A percentile compares a stretch with the other conserved stretches of the same genome.
phyloP scores from a whole-genome alignment of 108 stramenopile genomes.

The Schizochytrium sp. region DNA sequence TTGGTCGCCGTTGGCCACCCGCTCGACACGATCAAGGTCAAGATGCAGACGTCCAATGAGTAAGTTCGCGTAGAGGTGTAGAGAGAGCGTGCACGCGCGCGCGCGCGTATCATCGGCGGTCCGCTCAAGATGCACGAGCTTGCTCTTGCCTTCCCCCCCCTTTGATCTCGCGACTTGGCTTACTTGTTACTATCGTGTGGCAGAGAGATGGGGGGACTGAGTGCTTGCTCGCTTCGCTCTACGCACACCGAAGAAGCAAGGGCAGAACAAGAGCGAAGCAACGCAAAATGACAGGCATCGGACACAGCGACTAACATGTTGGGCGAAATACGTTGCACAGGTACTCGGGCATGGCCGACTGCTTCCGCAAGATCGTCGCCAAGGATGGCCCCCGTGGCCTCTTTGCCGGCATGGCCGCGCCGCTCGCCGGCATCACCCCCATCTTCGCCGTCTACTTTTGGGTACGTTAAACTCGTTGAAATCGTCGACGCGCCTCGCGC shows the following conservation, averaged over 20 bases:
- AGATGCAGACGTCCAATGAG: not conserved
- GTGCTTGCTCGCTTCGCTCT: too few relatives aligned
- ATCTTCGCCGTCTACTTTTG: conserved; percentile 83
- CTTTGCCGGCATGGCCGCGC: conserved; percentile 73
- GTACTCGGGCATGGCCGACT: conserved; percentile 17
- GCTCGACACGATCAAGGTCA: conserved; percentile 13
- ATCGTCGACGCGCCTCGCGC: not conserved
- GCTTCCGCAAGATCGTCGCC: conserved; percentile 50
- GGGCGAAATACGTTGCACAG: conserved; percentile 23
- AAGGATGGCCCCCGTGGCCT: conserved; percentile 65
- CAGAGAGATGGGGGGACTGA: too few relatives aligned
- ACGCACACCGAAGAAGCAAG: too few relatives aligned
- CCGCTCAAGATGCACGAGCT: too few relatives aligned
- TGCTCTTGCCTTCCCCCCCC: too few relatives aligned
- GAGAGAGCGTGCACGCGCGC: too few relatives aligned
- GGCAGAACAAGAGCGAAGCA: too few relatives aligned
- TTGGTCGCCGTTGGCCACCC: conserved; percentile 30
- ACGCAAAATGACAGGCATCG: not conserved
- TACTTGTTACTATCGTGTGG: too few relatives aligned
- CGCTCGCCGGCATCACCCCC: conserved; percentile 71
- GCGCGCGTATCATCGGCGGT: too few relatives aligned
- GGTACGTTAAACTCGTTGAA: conserved; percentile 4
- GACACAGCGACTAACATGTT: not conserved
- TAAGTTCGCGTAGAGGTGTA: not conserved
- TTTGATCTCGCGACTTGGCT: too few relatives aligned